Evolutionary conservation across 1,284 basidiomycete genomes (phyloP).

Genomic region (Malassezia slooffiae): DNA sequence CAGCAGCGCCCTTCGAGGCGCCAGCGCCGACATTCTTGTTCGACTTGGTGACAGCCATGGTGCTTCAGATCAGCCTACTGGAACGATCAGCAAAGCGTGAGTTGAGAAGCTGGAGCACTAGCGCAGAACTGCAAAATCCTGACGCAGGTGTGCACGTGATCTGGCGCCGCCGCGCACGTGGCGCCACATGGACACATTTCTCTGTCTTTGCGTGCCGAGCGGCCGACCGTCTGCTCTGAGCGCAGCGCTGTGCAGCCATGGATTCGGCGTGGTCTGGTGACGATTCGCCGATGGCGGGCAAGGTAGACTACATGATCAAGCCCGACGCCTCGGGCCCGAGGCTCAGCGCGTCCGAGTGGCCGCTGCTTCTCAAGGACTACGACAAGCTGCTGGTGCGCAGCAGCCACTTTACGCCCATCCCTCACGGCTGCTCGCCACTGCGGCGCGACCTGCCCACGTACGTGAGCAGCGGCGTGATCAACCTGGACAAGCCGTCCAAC

Average conservation of each 20-base stretch:
- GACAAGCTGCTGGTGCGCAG: conserved; percentile 67
- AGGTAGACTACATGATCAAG: conserved; percentile 48
- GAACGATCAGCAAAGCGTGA: conserved; percentile 17
- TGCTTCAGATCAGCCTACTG: conserved; percentile 13
- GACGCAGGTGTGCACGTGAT: conserved; percentile 7
- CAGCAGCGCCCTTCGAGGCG: conserved; percentile 30
- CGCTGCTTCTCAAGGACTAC: conserved; percentile 94
- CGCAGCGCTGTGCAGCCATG: no score
- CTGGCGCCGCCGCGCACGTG: no score
- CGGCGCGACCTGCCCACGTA: conserved; percentile 84
- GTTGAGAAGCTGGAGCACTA: neutral
- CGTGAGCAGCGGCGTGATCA: conserved; percentile 96
- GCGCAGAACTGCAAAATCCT: conserved; percentile 14
- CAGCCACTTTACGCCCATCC: conserved; percentile 96
- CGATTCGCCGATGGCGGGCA: conserved; percentile 21
- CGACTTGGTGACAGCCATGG: conserved; percentile 32
- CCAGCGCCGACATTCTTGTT: conserved; percentile 30
- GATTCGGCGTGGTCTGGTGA: no score
- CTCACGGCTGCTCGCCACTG: conserved; percentile 75
- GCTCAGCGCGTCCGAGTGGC: conserved; percentile 88
- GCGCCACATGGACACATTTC: conserved; percentile 5
- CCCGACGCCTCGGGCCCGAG: conserved; percentile 47
- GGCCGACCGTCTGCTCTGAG: no score
- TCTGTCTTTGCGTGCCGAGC: neutral
- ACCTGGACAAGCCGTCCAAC: conserved; percentile 98